A percentile compares a stretch with the other conserved stretches of the same genome.
Evolutionary conservation across 2,329 filamentous ascomycete species (phyloP).

Genomic region (Dactylella cylindrospora): DNA sequence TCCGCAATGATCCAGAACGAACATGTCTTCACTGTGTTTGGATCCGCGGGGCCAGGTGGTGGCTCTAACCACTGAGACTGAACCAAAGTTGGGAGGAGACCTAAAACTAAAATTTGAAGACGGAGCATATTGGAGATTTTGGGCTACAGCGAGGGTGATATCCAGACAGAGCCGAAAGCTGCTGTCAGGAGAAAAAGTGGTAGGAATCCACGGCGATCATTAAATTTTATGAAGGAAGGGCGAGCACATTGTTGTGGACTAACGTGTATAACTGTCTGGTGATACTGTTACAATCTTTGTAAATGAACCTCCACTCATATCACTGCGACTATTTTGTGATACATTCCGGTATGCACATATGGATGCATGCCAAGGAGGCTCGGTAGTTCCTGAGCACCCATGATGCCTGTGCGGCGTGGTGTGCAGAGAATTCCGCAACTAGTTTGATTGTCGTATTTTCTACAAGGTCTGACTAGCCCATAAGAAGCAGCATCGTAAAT

Average conservation of each 20-base stretch:
- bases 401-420: too few species aligned
- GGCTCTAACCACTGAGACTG: conserved; percentile 6
- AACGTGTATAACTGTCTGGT: too few species aligned
- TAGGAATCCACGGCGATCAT: not conserved
- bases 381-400: conserved; percentile 14
- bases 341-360: too few species aligned
- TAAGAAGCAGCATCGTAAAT: too few species aligned
- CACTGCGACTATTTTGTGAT: too few species aligned
- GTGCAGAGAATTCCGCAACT: too few species aligned
- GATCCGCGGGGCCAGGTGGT: conserved; percentile 8
- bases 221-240: conserved; percentile 1
- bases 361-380: conserved; percentile 1
- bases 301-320: too few species aligned
- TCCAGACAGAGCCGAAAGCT: not conserved
- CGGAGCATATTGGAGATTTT: not conserved
- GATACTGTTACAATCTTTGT: too few species aligned
- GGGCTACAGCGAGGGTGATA: too few species aligned
- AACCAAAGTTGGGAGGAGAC: not conserved
- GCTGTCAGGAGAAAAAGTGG: not conserved
- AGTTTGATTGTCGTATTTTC: too few species aligned
- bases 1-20: conserved; percentile 10
- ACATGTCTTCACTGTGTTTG: conserved; percentile 5
- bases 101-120: conserved; percentile 1
- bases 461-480: too few species aligned
- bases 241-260: too few species aligned